Evolutionary conservation across 2,329 filamentous ascomycete genomes (phyloP), one percentile per base, ranked within the genome.

Genomic region (Simplicillium sp.): DNA sequence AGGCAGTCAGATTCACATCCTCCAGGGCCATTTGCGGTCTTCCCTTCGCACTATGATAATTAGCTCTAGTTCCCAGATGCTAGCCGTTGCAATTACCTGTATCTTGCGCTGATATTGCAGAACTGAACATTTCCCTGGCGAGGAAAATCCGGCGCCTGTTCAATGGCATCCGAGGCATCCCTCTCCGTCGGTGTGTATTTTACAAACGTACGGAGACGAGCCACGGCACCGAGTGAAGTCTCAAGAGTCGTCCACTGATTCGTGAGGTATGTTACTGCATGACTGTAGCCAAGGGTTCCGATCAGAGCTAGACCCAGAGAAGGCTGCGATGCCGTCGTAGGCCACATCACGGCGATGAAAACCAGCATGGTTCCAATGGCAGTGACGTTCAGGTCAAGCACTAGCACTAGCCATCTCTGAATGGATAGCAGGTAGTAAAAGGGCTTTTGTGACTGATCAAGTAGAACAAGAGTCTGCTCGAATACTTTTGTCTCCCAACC

Each of bases 391-490:
- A 39, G 20, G 15, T 18, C 36, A 20, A 37, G 36, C 7, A 29
- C 36, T 15, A 40, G 31, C 6, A n/a, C 14, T 0, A 73, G 53
- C 73, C 73, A 77, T 31, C 70, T 61, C 49, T 77, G 74, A 11
- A 75, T 63, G 25, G 65, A 64, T 39, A 62, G 69, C 7, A 77
- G 55, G 2, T 75, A 59, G 48, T 77, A 78, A 38, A 68, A 71
- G 1, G 74, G 71, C 25, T 61, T 55, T 45, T 77, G 73, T 0
- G 71, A 72, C 8, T 55, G 53, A 42, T 77, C 67, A 37, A 37
- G 36, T 5, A 37, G 36, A n/a, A 9, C 12, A 2, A 77, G 53
- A 0, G 71, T 56, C 3, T 49, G 45, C 13, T 65, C 53, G 43
- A 70, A 72, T 43, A 61, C 62, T 18, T 62, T 47, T 29, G 63